Base-by-base conservation (phyloP, 345 rosid species). In the Turritis glabra region DNA sequence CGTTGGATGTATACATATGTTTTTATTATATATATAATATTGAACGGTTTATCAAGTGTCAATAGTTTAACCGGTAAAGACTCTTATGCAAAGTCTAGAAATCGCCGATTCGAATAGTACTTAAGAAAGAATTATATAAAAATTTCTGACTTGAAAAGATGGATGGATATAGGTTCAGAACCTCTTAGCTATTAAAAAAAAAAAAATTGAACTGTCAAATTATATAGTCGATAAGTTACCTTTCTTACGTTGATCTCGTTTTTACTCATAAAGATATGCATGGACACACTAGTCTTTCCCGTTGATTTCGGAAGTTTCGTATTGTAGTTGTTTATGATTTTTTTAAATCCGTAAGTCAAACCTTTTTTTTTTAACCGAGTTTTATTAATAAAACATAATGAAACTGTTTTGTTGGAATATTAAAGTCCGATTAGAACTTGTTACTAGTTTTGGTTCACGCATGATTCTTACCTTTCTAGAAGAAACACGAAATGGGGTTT, bases 401-500 rank as follows among this genome's bases (percentile, higher is more conserved):
- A 27, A 27, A 4, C 41, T 19, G 21, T 48, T 48, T 22, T 35
- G 8, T 32, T 33, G 17, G 17, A 58, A 59, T 23, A 32, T 15
- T 3, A 47, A 54, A 30, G 37, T 37, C 8, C 25, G 21, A n/a
- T 25, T 54, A 43, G 32, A 64, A 6, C 33, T 41, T 72, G 22
- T 27, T 65, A 18, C 47, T 30, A 54, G 9, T 13, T 58, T 48
- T 12, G 56, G 43, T 43, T 50, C 69, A 52, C n/a, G 57, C 69
- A 69, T 52, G 64, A 9, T 68, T 58, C 18, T 27, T 50, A 21
- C 11, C 35, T 51, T 68, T 60, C 55, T 60, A 22, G 69, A 60
- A 68, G 69, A 68, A 68, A 40, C 35, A 33, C 25, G 12, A 58
- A 38, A 50, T 19, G 14, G 21, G 12, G 37, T 46, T 58, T 66